Conservation (phyloP, 768 basidiomycete genomes). For the Mycena haematopus region DNA sequence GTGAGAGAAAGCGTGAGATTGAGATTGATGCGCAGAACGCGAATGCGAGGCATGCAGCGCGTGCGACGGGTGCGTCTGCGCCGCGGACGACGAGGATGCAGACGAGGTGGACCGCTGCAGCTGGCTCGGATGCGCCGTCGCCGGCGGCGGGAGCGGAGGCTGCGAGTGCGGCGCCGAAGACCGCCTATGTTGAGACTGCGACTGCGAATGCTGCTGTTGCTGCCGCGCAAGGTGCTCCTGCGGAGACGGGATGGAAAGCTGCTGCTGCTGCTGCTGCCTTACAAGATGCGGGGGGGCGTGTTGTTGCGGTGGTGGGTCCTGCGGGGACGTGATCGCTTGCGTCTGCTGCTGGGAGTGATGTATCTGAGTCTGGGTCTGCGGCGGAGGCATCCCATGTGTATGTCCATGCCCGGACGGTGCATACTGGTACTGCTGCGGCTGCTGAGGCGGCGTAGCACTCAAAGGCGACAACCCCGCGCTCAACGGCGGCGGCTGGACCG, state of each 20-base stretch:
- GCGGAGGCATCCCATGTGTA: slow-evolving; percentile 5
- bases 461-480: background rate
- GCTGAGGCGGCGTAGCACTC: slow-evolving; percentile 1
- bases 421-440: slow-evolving; percentile 2
- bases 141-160: slow-evolving; percentile 7
- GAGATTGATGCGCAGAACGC: slow-evolving; percentile 22
- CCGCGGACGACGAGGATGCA: background rate
- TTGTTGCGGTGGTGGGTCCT: background rate
- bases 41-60: slow-evolving; percentile 14
- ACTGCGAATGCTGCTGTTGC: slow-evolving; percentile 22
- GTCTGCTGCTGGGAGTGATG: too few species aligned
- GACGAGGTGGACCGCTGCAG: background rate
- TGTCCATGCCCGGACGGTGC: background rate
- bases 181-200: slow-evolving; percentile 11
- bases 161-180: slow-evolving; percentile 33
- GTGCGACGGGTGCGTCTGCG: slow-evolving; percentile 8
- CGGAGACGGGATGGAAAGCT: slow-evolving; percentile 7
- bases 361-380: background rate
- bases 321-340: background rate
- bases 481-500: slow-evolving; percentile 13
- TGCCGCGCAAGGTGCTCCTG: slow-evolving; percentile 3
- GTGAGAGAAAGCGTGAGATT: too few species aligned
- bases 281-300: background rate
- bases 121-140: slow-evolving; percentile 7
- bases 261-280: slow-evolving; percentile 5